These are phyloP conservation scores for Cryphonectria naterciae DNA, from an alignment of 2,329 filamentous ascomycete species.

Conservation along the genomic window DNA sequence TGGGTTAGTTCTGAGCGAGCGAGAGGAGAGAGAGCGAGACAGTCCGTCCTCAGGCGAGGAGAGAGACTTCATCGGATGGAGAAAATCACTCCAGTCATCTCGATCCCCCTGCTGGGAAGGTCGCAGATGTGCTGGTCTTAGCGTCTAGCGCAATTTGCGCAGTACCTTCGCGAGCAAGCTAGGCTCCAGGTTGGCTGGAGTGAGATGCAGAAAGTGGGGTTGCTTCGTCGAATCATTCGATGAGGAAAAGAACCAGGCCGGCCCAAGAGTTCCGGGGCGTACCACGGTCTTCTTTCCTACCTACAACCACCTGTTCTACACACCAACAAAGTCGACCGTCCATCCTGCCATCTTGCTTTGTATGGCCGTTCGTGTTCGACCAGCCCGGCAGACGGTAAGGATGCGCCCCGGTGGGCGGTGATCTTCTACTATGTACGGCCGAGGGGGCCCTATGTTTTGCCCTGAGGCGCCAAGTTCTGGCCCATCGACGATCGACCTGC, in stretches of 20 bases:
- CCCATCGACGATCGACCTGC: neutral
- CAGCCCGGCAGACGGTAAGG: neutral
- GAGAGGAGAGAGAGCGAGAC: no score
- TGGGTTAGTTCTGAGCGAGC: no score
- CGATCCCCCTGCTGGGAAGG: constrained; percentile 21
- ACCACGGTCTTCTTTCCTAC: neutral
- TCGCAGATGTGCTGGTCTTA: constrained; percentile 21
- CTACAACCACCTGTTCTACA: no score
- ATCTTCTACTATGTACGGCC: neutral
- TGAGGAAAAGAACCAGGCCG: constrained; percentile 8
- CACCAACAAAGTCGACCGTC: neutral
- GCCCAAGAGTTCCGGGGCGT: constrained; percentile 6
- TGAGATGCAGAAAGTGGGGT: constrained; percentile 9
- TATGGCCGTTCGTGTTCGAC: constrained; percentile 1
- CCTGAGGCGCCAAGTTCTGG: neutral
- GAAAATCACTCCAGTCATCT: constrained; percentile 12
- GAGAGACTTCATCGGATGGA: neutral
- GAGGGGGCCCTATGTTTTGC: neutral
- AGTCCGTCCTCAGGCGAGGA: neutral
- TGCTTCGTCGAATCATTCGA: constrained; percentile 21
- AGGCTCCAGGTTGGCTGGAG: constrained; percentile 22
- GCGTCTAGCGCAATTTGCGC: constrained; percentile 24
- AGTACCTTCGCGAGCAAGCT: constrained; percentile 5
- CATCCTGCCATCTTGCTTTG: neutral
- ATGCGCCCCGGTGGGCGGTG: neutral